Percentiles rank a stretch among this genome's conserved stretches.
These are phyloP conservation scores for Phaeotremella skinneri DNA, from an alignment of 768 basidiomycete species.

Conservation along the genomic window DNA sequence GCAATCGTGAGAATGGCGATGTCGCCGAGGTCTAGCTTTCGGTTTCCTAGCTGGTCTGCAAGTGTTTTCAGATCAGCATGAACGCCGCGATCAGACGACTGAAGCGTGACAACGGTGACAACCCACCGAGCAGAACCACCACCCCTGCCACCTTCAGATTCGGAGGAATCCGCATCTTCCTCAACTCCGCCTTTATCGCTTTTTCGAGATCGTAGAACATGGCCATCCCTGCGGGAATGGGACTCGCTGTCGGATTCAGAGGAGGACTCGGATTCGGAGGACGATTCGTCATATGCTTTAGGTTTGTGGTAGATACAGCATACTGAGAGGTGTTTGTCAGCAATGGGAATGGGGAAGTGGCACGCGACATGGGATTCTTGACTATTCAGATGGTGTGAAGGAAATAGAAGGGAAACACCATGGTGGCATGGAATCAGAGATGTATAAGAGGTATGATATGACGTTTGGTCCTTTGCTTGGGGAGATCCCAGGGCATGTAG, in stretches of 20 bases:
- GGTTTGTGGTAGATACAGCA: conserved; percentile 90
- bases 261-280: conserved; percentile 53
- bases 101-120: background rate
- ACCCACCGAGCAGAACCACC: conserved; percentile 27
- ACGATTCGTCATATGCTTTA: conserved; percentile 48
- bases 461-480: too few species aligned
- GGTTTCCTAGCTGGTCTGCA: background rate
- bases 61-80: background rate
- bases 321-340: conserved; percentile 58
- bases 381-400: too few species aligned
- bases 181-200: background rate
- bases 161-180: conserved; percentile 12
- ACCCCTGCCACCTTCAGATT: conserved; percentile 29
- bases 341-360: too few species aligned
- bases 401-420: too few species aligned
- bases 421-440: too few species aligned
- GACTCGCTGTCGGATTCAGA: conserved; percentile 57
- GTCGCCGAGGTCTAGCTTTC: background rate
- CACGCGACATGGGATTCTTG: too few species aligned
- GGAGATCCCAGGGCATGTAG: conserved; percentile 8
- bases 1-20: conserved; percentile 2
- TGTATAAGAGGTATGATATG: too few species aligned
- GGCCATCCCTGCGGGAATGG: background rate
- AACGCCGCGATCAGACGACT: background rate
- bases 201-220: background rate